Evolutionary conservation across 129 eudicot genomes (phyloP).

Genomic region (Centaurea solstitialis): DNA sequence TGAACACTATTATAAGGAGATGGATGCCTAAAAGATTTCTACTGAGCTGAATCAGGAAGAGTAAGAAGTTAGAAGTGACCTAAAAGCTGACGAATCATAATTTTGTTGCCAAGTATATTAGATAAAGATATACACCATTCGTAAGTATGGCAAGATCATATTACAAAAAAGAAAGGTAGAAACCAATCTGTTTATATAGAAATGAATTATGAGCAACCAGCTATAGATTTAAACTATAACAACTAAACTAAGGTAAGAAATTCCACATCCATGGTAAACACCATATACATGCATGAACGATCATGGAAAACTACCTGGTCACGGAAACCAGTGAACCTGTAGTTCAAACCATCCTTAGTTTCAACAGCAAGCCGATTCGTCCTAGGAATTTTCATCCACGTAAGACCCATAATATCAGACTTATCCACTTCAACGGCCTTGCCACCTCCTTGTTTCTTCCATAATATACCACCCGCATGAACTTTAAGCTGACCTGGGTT

Average conservation of each 20-base stretch:
- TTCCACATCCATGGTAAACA: background rate
- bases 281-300: background rate
- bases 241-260: background rate
- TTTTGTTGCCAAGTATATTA: background rate
- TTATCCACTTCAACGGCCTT: conserved; percentile 90
- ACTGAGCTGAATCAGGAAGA: conserved; percentile 5
- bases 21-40: background rate
- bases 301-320: conserved; percentile 58
- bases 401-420: conserved; percentile 53
- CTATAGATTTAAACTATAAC: background rate
- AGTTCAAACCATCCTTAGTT: conserved; percentile 71
- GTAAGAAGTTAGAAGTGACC: background rate
- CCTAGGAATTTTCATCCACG: conserved; percentile 95
- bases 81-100: background rate
- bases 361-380: conserved; percentile 79
- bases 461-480: conserved; percentile 70
- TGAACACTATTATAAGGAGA: background rate
- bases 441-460: conserved; percentile 99
- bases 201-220: background rate
- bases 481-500: conserved; percentile 84
- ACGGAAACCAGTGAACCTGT: conserved; percentile 91
- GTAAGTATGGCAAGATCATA: background rate
- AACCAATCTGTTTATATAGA: background rate
- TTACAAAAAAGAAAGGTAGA: background rate
- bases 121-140: conserved; percentile 6